phyloP scores from a whole-genome alignment of 352 stramenopile species.

The Pythium dissotocum region DNA sequence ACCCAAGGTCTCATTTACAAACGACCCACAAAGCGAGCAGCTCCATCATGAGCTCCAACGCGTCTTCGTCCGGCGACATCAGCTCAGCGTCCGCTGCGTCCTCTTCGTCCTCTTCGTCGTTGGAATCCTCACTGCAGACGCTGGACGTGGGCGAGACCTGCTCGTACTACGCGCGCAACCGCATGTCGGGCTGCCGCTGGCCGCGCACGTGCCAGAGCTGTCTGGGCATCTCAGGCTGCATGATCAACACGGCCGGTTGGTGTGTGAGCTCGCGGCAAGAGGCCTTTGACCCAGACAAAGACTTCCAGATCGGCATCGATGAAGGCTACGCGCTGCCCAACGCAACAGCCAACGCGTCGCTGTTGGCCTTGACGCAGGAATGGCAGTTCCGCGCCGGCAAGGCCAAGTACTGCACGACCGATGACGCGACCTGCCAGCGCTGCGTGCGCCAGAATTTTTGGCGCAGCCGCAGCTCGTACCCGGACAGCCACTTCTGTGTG shows the following conservation, averaged over 20 bases:
- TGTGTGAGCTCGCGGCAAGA: constrained; percentile 14
- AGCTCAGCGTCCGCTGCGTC: not conserved
- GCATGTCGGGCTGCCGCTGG: constrained; percentile 18
- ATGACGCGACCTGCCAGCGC: constrained; percentile 6
- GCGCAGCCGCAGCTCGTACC: constrained; percentile 10
- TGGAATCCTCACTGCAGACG: not conserved
- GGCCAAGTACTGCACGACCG: constrained; percentile 19
- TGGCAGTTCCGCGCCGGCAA: constrained; percentile 22
- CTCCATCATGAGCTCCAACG: not conserved
- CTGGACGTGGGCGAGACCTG: constrained; percentile 15
- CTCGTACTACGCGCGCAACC: constrained; percentile 14
- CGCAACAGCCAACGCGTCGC: constrained; percentile 5
- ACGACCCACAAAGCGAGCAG: not conserved
- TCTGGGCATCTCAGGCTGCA: constrained; percentile 13
- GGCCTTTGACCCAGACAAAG: not conserved
- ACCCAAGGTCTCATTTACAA: not conserved
- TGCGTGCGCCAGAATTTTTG: constrained; percentile 21
- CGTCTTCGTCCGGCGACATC: not conserved
- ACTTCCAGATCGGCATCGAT: constrained; percentile 6
- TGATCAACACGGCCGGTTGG: constrained; percentile 6
- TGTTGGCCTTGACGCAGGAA: not conserved
- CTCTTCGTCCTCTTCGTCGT: not conserved
- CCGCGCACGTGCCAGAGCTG: constrained; percentile 23
- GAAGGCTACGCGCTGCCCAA: constrained; percentile 22
- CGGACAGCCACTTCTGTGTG: constrained; percentile 22